Percentiles rank a stretch among this genome's conserved stretches.
phyloP scores from a whole-genome alignment of 169 alveolate genomes.

The Plasmodium gallinaceum region DNA sequence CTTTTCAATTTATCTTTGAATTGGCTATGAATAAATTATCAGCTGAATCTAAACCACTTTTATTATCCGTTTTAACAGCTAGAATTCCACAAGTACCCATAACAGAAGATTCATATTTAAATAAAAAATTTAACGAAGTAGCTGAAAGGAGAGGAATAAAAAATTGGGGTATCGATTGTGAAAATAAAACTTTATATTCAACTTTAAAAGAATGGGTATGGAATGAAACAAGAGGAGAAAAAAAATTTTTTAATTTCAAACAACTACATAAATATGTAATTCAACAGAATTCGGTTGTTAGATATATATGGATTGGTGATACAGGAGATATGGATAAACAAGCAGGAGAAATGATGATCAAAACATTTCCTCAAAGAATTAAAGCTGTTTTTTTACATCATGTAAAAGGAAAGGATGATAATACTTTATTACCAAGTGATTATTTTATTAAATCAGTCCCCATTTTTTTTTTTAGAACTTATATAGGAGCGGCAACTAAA shows the following conservation, averaged over 20 bases:
- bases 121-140: constrained; percentile 84
- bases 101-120: constrained; percentile 85
- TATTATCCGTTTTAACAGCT: constrained; percentile 89
- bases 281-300: constrained; percentile 80
- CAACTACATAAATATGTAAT: constrained; percentile 83
- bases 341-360: constrained; percentile 91
- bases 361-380: constrained; percentile 83
- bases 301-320: constrained; percentile 91
- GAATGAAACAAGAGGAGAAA: constrained; percentile 88
- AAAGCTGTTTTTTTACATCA: constrained; percentile 89
- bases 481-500: constrained; percentile 89
- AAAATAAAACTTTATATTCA: constrained; percentile 86
- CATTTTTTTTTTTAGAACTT: constrained; percentile 86
- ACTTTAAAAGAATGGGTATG: constrained; percentile 90
- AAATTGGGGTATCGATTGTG: constrained; percentile 90
- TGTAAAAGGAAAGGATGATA: constrained; percentile 79
- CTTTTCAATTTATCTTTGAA: constrained; percentile 87
- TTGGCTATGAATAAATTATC: constrained; percentile 85
- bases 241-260: constrained; percentile 87
- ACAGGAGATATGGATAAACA: constrained; percentile 90
- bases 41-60: constrained; percentile 82
- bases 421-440: constrained; percentile 85
- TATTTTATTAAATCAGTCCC: constrained; percentile 90
- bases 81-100: constrained; percentile 92
- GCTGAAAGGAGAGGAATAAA: constrained; percentile 87